Evolutionary conservation across 495 filamentous ascomycete species (phyloP).

Genomic region (Hypoxylon subgilvum): DNA sequence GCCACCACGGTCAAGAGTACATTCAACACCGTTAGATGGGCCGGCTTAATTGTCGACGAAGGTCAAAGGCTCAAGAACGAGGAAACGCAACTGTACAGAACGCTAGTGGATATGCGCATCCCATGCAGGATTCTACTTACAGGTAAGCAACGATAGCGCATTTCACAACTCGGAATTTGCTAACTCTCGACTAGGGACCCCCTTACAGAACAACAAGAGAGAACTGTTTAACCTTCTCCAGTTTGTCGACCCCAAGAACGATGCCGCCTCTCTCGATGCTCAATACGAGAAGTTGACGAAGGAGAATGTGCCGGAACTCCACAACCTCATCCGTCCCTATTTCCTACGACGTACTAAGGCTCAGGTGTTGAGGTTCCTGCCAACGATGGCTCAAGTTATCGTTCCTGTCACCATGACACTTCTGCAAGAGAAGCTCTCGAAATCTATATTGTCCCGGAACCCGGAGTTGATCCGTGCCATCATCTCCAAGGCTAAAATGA

Average conservation of each 20-base stretch:
- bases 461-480: conserved; percentile 87
- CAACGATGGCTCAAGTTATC: conserved; percentile 92
- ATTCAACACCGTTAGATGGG: conserved; percentile 77
- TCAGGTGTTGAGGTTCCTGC: conserved; percentile 85
- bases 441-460: conserved; percentile 88
- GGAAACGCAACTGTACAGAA: conserved; percentile 76
- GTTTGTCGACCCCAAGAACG: conserved; percentile 74
- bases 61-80: conserved; percentile 97
- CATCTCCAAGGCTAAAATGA: conserved; percentile 68
- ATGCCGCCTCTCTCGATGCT: conserved; percentile 74
- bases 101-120: conserved; percentile 72
- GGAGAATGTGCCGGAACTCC: conserved; percentile 80
- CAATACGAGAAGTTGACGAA: conserved; percentile 75
- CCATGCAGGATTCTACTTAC: conserved; percentile 86
- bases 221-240: conserved; percentile 96
- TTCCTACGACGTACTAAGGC: conserved; percentile 78
- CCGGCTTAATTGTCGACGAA: conserved; percentile 90
- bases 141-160: conserved; percentile 46
- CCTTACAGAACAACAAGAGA: conserved; percentile 91
- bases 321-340: conserved; percentile 83
- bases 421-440: conserved; percentile 92
- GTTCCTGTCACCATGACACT: conserved; percentile 90
- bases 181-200: conserved; percentile 60
- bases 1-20: conserved; percentile 72
- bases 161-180: conserved; percentile 27